A percentile compares a stretch with the other conserved stretches of the same genome.
These are phyloP conservation scores for Russula olivacea DNA, from an alignment of 768 basidiomycete species.

Conservation along the genomic window DNA sequence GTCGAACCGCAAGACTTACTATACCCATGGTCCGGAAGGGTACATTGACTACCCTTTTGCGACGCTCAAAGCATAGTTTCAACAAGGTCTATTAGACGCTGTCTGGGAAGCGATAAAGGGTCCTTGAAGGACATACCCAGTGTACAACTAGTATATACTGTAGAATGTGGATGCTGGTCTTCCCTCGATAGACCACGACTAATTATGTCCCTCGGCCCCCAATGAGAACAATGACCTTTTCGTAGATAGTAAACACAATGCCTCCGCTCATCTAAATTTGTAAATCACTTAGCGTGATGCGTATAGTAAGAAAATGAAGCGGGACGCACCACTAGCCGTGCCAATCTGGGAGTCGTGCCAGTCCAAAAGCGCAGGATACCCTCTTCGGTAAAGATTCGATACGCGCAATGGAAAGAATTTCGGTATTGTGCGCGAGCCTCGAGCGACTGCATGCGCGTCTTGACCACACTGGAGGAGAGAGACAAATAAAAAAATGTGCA, in stretches of 20 bases:
- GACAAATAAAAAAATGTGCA: background rate
- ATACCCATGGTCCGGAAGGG: conserved; percentile 6
- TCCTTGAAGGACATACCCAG: background rate
- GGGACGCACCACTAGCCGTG: conserved; percentile 67
- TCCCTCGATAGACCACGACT: background rate
- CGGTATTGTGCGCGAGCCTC: conserved; percentile 77
- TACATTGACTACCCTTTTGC: conserved; percentile 26
- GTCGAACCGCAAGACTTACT: background rate
- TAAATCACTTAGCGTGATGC: background rate
- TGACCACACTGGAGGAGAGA: conserved; percentile 67
- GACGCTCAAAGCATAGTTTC: background rate
- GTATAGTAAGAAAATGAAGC: background rate
- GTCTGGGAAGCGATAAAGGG: background rate
- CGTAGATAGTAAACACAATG: conserved; percentile 89
- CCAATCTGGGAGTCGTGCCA: conserved; percentile 87
- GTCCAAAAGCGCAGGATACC: conserved; percentile 93
- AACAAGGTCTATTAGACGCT: background rate
- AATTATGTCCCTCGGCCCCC: conserved; percentile 31
- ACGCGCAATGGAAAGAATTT: conserved; percentile 94
- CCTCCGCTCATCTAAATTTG: conserved; percentile 82
- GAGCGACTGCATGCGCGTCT: conserved; percentile 96
- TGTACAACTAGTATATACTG: background rate
- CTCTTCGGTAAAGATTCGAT: conserved; percentile 91
- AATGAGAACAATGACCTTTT: conserved; percentile 62
- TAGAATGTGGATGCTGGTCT: background rate